phyloP scores from a whole-genome alignment of 1,284 basidiomycete species.

The Clitocybe nebularis region DNA sequence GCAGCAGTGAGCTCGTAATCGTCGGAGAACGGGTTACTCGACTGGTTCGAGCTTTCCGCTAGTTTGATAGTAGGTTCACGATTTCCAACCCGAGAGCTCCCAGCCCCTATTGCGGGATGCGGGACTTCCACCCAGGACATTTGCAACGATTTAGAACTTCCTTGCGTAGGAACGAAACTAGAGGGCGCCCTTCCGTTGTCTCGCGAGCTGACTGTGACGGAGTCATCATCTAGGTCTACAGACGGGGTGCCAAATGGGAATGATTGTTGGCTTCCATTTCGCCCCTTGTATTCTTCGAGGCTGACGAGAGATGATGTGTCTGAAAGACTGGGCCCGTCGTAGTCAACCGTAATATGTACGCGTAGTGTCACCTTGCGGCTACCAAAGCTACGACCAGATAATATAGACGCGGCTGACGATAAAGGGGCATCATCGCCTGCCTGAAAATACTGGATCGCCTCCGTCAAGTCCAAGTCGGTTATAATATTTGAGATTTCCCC shows the following conservation, averaged over 20 bases:
- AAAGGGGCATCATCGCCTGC: constrained; percentile 66
- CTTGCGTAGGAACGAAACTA: constrained; percentile 15
- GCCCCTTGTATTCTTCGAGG: constrained; percentile 63
- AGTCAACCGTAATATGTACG: constrained; percentile 77
- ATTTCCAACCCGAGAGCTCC: not conserved
- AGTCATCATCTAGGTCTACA: constrained; percentile 61
- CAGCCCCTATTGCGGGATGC: not conserved
- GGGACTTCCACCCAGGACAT: constrained; percentile 2
- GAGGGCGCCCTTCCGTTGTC: constrained; percentile 37
- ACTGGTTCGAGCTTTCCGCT: not conserved
- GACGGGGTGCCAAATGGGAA: constrained; percentile 43
- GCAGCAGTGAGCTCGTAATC: constrained; percentile 22
- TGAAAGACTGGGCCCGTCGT: constrained; percentile 87
- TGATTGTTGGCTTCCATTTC: constrained; percentile 57
- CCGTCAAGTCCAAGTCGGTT: constrained; percentile 72
- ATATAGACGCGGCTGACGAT: constrained; percentile 68
- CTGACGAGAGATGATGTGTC: constrained; percentile 81
- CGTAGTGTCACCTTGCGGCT: constrained; percentile 69
- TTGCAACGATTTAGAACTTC: constrained; percentile 7
- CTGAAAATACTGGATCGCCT: constrained; percentile 84
- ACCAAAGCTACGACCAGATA: constrained; percentile 68
- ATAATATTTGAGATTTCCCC: constrained; percentile 41
- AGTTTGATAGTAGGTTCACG: not conserved
- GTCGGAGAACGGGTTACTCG: constrained; percentile 27
- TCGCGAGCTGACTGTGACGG: constrained; percentile 67